A percentile compares a stretch with the other conserved stretches of the same genome.
Evolutionary conservation across 1,284 basidiomycete genomes (phyloP).

Genomic region (Rhodotorula mucilaginosa): DNA sequence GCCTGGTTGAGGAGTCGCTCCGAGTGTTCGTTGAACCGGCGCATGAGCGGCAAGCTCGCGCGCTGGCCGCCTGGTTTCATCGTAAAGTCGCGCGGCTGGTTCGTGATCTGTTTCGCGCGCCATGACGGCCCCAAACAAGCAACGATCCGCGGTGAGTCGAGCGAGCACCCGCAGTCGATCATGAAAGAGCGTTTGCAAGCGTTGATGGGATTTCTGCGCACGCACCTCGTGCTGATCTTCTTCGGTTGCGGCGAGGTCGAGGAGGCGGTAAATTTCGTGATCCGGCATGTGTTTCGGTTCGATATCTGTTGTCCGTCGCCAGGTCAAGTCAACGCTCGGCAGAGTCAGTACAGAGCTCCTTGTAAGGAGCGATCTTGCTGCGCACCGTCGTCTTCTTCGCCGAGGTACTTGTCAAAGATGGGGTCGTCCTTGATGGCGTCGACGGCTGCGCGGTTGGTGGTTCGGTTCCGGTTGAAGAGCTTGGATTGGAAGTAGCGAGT

Average conservation of each 20-base stretch:
- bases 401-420: constrained; percentile 92
- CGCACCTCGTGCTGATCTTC: constrained; percentile 86
- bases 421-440: constrained; percentile 85
- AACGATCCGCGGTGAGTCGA: no score
- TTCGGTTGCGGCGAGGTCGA: constrained; percentile 81
- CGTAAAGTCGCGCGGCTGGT: constrained; percentile 75
- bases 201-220: constrained; percentile 6
- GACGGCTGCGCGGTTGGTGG: constrained; percentile 66
- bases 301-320: constrained; percentile 57
- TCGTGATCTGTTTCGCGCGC: constrained; percentile 63
- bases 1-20: constrained; percentile 70
- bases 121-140: no score
- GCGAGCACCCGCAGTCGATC: no score
- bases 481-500: constrained; percentile 92
- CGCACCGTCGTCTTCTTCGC: constrained; percentile 86
- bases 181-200: no score
- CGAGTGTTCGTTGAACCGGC: constrained; percentile 97
- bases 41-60: constrained; percentile 83
- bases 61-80: constrained; percentile 93
- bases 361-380: no score
- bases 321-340: background rate
- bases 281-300: constrained; percentile 71
- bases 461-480: constrained; percentile 89
- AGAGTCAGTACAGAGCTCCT: background rate
- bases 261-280: constrained; percentile 70